Conservation (phyloP, 192 early-diverging fungal species). For the Backusella tarrabulga region DNA sequence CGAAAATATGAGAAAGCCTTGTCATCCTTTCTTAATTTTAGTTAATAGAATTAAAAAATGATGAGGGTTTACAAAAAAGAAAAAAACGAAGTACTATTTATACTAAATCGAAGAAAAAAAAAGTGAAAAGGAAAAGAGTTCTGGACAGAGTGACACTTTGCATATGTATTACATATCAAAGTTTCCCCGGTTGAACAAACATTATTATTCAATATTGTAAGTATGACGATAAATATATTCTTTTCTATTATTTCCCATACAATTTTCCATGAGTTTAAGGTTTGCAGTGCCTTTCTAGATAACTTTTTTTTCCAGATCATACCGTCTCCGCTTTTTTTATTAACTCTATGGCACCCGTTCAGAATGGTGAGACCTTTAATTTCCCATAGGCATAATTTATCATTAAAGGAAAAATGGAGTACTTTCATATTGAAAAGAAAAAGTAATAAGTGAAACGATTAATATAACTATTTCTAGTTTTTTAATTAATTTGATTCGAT, state of each 20-base stretch:
- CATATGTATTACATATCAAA: neutral
- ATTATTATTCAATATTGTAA: neutral
- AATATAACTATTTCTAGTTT: neutral
- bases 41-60: neutral
- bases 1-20: constrained; percentile 12
- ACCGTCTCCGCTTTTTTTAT: neutral
- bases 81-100: neutral
- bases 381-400: neutral
- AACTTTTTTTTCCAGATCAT: neutral
- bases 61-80: neutral
- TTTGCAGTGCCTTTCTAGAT: neutral
- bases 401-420: neutral
- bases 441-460: neutral
- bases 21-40: constrained; percentile 8
- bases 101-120: neutral
- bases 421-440: neutral
- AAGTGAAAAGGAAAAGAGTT: neutral
- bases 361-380: neutral
- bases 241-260: neutral
- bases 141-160: neutral
- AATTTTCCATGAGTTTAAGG: neutral
- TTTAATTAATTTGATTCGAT: neutral
- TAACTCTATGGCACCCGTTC: neutral
- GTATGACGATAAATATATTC: neutral
- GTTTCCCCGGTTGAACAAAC: neutral